Percentiles rank a stretch among this genome's conserved stretches.
Conservation (phyloP, 1,139 yeast genomes). For the Zygosaccharomyces sapae region DNA sequence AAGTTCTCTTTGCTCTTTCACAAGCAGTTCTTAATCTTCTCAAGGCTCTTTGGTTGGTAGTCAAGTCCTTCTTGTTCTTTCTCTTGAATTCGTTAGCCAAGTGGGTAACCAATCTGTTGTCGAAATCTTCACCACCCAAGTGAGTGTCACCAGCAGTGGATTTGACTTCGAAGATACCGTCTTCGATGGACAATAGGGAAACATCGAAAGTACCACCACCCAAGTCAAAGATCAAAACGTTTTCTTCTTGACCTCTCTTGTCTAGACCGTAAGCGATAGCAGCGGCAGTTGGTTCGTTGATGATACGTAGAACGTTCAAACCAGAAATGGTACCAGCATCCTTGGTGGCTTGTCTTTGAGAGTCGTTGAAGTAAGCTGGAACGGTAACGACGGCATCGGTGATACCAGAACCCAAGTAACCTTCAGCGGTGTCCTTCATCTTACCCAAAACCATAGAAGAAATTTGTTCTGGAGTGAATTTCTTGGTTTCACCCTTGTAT, state of each 20-base stretch:
- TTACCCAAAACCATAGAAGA: constrained; percentile 94
- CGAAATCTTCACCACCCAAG: constrained; percentile 70
- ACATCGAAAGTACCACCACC: constrained; percentile 99
- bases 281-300: constrained; percentile 98
- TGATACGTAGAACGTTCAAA: constrained; percentile 92
- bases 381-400: constrained; percentile 96
- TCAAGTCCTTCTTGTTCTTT: constrained; percentile 73
- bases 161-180: constrained; percentile 98
- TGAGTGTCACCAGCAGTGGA: constrained; percentile 98
- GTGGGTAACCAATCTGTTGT: constrained; percentile 73
- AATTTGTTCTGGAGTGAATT: constrained; percentile 95
- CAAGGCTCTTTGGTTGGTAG: constrained; percentile 73
- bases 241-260: constrained; percentile 81
- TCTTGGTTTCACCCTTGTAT: constrained; percentile 90
- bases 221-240: constrained; percentile 90
- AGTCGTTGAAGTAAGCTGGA: constrained; percentile 97
- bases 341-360: constrained; percentile 98
- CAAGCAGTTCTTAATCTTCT: constrained; percentile 89
- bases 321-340: constrained; percentile 99
- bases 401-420: constrained; percentile 84
- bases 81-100: constrained; percentile 81
- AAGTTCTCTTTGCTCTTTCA: constrained; percentile 88
- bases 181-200: constrained; percentile 89
- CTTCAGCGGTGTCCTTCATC: constrained; percentile 99
- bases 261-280: constrained; percentile 99